Evolutionary conservation across 768 basidiomycete species (phyloP), one percentile per base, ranked within the genome.

Genomic region (Boletellus ananiceps): DNA sequence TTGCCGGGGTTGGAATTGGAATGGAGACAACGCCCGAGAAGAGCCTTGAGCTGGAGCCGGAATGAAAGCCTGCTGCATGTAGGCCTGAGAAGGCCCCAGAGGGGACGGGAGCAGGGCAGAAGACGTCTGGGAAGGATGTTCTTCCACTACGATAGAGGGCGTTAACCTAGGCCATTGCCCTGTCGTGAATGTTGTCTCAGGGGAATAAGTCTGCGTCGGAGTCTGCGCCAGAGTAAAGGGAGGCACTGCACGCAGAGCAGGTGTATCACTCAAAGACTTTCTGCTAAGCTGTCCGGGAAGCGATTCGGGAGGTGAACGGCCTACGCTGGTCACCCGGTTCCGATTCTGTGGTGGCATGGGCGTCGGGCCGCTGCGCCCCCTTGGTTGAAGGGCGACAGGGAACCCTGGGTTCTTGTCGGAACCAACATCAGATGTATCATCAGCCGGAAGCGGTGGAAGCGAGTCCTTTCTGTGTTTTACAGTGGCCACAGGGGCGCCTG

Each of bases 341-440:
- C 58, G 57, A 46, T 40, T 58, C 40, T 41, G 60, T 40, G 46
- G 44, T 8, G 18, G 64, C 39, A 41, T 45, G 33, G 65, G 47
- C 50, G 65, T 50, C 12, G 53, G 51, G 31, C 59, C 52, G 18
- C 43, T 41, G 34, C 59, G 53, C 9, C 62, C 57, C 45, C 72
- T 69, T 14, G 78, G 72, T 32, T 74, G 75, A n/a, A 80, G 69
- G 29, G 72, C 63, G 1, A 69, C 59, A 8, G 80, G 77, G 12
- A 74, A 51, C 7, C 46, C 54, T 14, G 51, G 18, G 12, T 49
- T 53, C 53, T 59, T 52, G 52, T 58, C 49, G 40, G 57, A 44
- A 46, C 48, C 50, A 42, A 62, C 41, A 15, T 63, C 63, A 15
- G 60, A 50, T 65, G 27, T 4, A 40, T 42, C 56, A 16, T 51